phyloP scores from a whole-genome alignment of 1,284 basidiomycete species.

The Hemileia vastatrix region DNA sequence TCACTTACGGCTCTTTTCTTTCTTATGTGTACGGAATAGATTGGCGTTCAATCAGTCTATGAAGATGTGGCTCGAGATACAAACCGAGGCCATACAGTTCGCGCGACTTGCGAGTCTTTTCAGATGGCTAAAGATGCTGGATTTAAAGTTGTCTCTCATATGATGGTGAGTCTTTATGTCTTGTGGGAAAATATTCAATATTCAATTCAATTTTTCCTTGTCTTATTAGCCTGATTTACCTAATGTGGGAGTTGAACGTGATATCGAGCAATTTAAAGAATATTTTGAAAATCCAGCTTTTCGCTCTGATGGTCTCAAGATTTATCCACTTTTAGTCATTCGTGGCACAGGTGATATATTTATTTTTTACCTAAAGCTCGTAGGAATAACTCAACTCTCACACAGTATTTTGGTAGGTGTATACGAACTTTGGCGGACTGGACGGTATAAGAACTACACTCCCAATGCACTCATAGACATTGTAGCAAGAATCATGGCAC shows the following conservation, averaged over 20 bases:
- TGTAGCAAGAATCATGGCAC: conserved; percentile 85
- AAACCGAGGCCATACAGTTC: conserved; percentile 89
- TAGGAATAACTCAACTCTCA: neutral
- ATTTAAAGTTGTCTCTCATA: conserved; percentile 97
- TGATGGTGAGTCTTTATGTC: conserved; percentile 57
- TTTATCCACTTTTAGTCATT: conserved; percentile 97
- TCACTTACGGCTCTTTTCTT: too few species aligned
- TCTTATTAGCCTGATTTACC: conserved; percentile 55
- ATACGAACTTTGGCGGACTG: conserved; percentile 93
- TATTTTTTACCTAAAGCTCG: neutral
- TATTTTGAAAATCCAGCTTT: conserved; percentile 99
- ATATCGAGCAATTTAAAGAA: conserved; percentile 94
- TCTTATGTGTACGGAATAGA: conserved; percentile 42
- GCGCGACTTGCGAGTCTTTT: conserved; percentile 93
- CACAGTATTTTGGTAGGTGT: conserved; percentile 10
- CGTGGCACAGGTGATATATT: conserved; percentile 72
- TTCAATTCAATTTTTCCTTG: neutral
- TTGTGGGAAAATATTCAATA: neutral
- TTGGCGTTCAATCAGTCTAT: conserved; percentile 97
- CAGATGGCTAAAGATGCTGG: conserved; percentile 97
- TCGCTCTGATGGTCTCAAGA: conserved; percentile 91
- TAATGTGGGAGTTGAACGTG: conserved; percentile 92
- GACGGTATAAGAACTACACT: conserved; percentile 97
- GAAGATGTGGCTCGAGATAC: conserved; percentile 98
- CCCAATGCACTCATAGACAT: conserved; percentile 96